These are phyloP conservation scores for Podospora anserina DNA, from an alignment of 495 filamentous ascomycete species.

Conservation along the genomic window DNA sequence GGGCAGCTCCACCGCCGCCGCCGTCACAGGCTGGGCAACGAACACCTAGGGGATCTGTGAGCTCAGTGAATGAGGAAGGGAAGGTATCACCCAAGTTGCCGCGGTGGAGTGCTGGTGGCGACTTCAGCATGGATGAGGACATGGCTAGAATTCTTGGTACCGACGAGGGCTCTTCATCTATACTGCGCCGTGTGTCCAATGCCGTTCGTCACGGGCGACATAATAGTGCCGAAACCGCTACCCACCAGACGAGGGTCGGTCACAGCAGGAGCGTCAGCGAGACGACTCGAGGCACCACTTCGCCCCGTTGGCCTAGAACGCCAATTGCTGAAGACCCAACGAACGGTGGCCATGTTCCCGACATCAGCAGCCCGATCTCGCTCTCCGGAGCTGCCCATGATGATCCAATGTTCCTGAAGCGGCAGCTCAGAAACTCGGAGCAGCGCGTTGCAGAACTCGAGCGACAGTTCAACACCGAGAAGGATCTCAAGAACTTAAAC, in stretches of 20 bases:
- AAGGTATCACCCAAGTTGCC: constrained; percentile 69
- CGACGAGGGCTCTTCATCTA: constrained; percentile 66
- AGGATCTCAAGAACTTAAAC: constrained; percentile 79
- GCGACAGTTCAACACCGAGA: constrained; percentile 61
- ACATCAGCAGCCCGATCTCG: constrained; percentile 72
- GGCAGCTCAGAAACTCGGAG: constrained; percentile 75
- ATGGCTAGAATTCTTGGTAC: constrained; percentile 74
- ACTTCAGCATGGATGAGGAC: constrained; percentile 89
- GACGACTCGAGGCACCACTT: constrained; percentile 52
- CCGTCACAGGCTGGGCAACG: constrained; percentile 24
- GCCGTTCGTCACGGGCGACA: constrained; percentile 91
- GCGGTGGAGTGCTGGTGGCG: constrained; percentile 68
- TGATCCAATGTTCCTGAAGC: constrained; percentile 68
- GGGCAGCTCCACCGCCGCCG: constrained; percentile 61
- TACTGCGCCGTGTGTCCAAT: constrained; percentile 85
- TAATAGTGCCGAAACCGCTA: constrained; percentile 62
- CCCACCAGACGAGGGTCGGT: constrained; percentile 29
- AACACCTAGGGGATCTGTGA: constrained; percentile 56
- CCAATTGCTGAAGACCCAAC: constrained; percentile 63
- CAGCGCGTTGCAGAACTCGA: constrained; percentile 83
- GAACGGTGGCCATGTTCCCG: constrained; percentile 46
- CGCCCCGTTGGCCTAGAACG: constrained; percentile 68
- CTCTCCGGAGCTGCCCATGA: constrained; percentile 56
- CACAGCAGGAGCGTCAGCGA: constrained; percentile 57
- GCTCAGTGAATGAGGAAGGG: constrained; percentile 51